Evolutionary conservation across 2,329 filamentous ascomycete species (phyloP), one percentile per base, ranked within the genome.

Genomic region (Septoria linicola): DNA sequence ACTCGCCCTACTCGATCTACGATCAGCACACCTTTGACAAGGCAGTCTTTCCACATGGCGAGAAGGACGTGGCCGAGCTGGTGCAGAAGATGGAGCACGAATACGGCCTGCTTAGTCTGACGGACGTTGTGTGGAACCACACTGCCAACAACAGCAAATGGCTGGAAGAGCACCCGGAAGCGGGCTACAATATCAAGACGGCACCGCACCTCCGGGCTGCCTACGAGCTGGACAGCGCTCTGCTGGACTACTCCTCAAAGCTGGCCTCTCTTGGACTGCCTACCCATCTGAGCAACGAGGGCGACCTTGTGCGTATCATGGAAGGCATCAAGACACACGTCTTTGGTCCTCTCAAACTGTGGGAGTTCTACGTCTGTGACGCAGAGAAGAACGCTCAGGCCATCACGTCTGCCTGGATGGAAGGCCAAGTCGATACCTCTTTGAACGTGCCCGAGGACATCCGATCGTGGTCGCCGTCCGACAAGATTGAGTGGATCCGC

Each of bases 71-170:
- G 49, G 77, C 84, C 51, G 78, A 82, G 40, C 77, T 99, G 76
- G 82, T 95, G 14, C 72, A 81, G 36, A 90, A 82, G 66, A 86
- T 99, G 79, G 88, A 96, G 70, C 79, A 84, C 44, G 84, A 95
- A 45, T 84, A 95, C 69, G 88, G 88, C 2, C 76, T 99, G 47
- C 77, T 99, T 50, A 89, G 88, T 55, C 73, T 99, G 73, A 96
- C 92, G 1, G 93, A 99, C 68, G 92, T 99, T 55, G 95, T 99
- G 37, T 90, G 93, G 77, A 99, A 99, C 66, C 93, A 99, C 73
- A 99, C 93, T 3, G 92, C 93, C 5, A 82, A 96, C 74, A 97
- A 97, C 72, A 95, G 88, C 71, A 82, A 86, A 63, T 99, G 93
- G 93, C 80, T 99, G 8, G 80, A 95, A 66, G 87, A 95, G 54